Evolutionary conservation across 202 grass and related monocot species (phyloP), one percentile per base, ranked within the genome.

Genomic region (Thinopyrum obtusiflorum): DNA sequence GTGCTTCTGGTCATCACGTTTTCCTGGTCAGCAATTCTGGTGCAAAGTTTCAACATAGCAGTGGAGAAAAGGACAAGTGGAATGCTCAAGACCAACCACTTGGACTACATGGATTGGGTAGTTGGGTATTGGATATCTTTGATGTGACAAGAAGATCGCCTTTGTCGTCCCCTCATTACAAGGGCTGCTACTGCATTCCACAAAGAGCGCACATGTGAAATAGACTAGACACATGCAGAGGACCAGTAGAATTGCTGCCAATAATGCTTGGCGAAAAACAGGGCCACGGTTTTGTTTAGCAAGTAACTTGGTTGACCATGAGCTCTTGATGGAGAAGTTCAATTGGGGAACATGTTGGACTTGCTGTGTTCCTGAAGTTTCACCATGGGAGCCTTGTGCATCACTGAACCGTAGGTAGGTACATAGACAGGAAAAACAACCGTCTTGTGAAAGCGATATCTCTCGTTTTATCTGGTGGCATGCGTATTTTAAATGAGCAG

Each of bases 1-100:
- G 89, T 81, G 79, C 85, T 25, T 63, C 66, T 59, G 0, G 89
- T 84, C 49, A 51, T 75, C 62, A 31, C 17, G n/a, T 87, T 84
- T 83, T 81, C 78, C 74, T 80, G 15, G 29, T 20, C 46, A 12
- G 75, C 15, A 73, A 35, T 23, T 35, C 61, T 84, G 28, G 1
- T 64, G 75, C 49, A 51, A 61, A 33, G 11, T 55, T 42, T 70
- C 81, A 63, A 80, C 62, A 25, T 23, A 9, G 10, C 61, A 28
- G 20, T 11, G 63, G 61, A 12, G 73, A 32, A 76, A 76, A 55
- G 0, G 65, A 87, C 77, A 87, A 35, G 81, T 82, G 53, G 70
- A 71, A 63, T 77, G 7, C 37, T 24, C 0, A 46, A 71, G 40
- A 65, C 80, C 82, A 91, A 65, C 77, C 82, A 85, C 33, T 67